Evolutionary conservation across 106 monocot genomes (phyloP), one percentile per base, ranked within the genome.

Genomic region (Cymbidium sinense): DNA sequence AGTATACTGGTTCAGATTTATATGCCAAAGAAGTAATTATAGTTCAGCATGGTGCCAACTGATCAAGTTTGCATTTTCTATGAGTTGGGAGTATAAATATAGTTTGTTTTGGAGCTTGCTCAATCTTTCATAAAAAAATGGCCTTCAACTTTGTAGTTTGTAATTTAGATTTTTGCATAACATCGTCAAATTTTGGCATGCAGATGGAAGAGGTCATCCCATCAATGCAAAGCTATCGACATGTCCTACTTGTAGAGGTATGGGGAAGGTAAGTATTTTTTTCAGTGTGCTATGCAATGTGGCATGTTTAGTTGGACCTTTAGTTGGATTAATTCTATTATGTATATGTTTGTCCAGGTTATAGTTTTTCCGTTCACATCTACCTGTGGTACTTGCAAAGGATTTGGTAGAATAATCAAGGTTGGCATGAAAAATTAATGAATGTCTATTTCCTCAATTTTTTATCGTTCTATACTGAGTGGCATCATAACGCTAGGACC

Each of bases 171-270:
- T 58, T 58, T 58, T 58, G 23, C 6, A 58, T 58, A 4, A 21
- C n/a, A 58, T 58, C 8, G 58, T 58, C 58, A n/a, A 20, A 20
- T 67, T 71, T 34, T 76, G 69, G 58, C 10, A 36, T 89, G 70
- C 83, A 96, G 96, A 79, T 88, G 96, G 96, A 84, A 89, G 84
- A 50, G 96, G 96, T 10, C 79, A 96, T 77, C 80, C 85, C 77
- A 51, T 50, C 39, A 90, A 91, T 89, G 89, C 91, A 77, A 87
- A 89, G 78, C 85, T 80, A 28, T 85, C 75, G 50, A 85, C 10
- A 55, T 96, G 96, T 79, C 80, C 88, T 54, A 85, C 83, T 41
- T 96, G 96, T 84, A 82, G 82, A 41, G 93, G 96, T 70, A 50
- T 77, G 33, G 93, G 96, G 79, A 93, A 80, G 85, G 96, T 96